These are phyloP conservation scores for Nidula niveotomentosa DNA, from an alignment of 1,284 basidiomycete genomes.

Conservation along the genomic window DNA sequence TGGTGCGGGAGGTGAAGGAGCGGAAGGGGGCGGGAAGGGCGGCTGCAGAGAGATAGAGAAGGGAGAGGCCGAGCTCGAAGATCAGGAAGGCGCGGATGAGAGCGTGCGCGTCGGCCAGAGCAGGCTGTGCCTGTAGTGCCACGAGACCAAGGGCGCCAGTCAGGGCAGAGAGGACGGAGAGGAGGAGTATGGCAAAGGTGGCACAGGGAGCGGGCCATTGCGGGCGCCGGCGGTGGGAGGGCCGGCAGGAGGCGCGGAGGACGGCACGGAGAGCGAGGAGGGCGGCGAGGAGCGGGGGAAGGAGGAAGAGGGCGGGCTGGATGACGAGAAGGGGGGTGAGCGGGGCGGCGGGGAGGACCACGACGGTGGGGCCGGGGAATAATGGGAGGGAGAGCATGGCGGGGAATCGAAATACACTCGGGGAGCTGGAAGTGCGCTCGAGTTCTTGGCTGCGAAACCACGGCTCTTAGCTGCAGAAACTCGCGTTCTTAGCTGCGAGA, in stretches of 20 bases:
- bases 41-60: background rate
- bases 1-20: conserved; percentile 1
- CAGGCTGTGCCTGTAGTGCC: background rate
- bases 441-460: too few species aligned
- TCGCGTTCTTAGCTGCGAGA: too few species aligned
- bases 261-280: conserved; percentile 3
- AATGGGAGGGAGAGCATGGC: too few species aligned
- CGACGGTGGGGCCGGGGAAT: too few species aligned
- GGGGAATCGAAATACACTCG: too few species aligned
- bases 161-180: background rate
- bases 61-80: background rate
- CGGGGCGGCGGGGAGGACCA: too few species aligned
- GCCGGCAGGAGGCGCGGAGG: background rate
- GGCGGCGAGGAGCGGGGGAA: conserved; percentile 4
- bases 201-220: background rate
- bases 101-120: background rate
- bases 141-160: conserved; percentile 1
- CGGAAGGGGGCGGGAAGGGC: background rate
- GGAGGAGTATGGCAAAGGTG: background rate
- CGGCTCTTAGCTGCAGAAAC: too few species aligned
- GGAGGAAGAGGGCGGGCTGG: conserved; percentile 18
- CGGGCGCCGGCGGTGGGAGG: background rate
- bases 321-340: background rate
- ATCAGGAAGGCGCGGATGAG: conserved; percentile 1
- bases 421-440: too few species aligned